Evolutionary conservation across 108 stramenopile genomes (phyloP), one percentile per base, ranked within the genome.

Genomic region (Pseudonitzschia multiseries): DNA sequence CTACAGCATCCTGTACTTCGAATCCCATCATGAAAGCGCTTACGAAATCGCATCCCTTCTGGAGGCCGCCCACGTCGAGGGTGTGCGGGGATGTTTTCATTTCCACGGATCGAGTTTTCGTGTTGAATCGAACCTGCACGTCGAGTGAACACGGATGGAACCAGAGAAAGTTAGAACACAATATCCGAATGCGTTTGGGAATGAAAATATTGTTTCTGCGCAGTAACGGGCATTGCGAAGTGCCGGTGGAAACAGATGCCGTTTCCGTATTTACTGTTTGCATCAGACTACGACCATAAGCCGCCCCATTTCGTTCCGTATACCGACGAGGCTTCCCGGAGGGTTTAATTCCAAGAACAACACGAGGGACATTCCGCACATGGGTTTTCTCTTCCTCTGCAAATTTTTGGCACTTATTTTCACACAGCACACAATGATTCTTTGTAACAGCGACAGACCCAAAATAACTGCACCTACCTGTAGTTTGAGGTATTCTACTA

Each of bases 1-100:
- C 99, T 18, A 99, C 93, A 4, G 99, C 97, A 84, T 99, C 99
- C 67, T 93, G 93, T 9, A 98, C 97, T 70, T 99, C 99, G 65
- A 99, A 99, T 15, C 99, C 99, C 78, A 98, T 75, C 96, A 98
- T 96, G 79, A 98, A 99, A 32, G 97, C 98, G 40, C 86, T 78
- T n/a, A 97, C 89, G 78, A 98, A 99, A 78, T 99, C 98, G 12
- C 96, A 95, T 27, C 93, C 97, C 73, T 98, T 98, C 80, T 98
- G 97, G 17, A 98, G 83, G 10, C 95, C 92, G 15, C 92, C 91
- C 24, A 84, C 70, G 72, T 98, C 97, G 29, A 90, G 51, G 13
- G 99, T 99, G 60, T 96, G 93, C 21, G 74, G 73, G 14, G 95
- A 96, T 12, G 97, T 96, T 78, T 97, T 97, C 90, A 99, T 83